phyloP scores from a whole-genome alignment of 192 early-diverging fungal genomes.

The Diversispora eburnea region DNA sequence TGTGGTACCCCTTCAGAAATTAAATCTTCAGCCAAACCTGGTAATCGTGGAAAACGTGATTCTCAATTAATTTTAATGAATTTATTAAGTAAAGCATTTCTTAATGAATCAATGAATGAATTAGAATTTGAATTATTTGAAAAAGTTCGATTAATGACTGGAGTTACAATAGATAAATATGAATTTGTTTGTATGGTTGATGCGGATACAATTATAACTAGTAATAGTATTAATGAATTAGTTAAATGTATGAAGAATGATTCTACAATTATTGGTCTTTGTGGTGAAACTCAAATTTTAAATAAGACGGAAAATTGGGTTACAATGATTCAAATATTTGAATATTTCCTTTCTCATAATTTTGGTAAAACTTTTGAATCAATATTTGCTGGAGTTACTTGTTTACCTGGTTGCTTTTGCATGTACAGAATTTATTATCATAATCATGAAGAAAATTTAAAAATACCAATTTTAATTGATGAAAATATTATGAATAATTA shows the following conservation, averaged over 20 bases:
- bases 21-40: slow-evolving; percentile 48
- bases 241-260: slow-evolving; percentile 84
- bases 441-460: slow-evolving; percentile 45
- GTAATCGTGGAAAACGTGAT: slow-evolving; percentile 85
- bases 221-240: slow-evolving; percentile 70
- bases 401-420: slow-evolving; percentile 73
- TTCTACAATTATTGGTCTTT: slow-evolving; percentile 83
- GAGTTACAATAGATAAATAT: slow-evolving; percentile 77
- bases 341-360: slow-evolving; percentile 76
- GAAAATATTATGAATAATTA: slow-evolving; percentile 80
- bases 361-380: slow-evolving; percentile 70
- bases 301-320: slow-evolving; percentile 89
- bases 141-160: slow-evolving; percentile 69
- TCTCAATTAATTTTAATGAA: slow-evolving; percentile 84
- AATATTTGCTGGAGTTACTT: slow-evolving; percentile 69
- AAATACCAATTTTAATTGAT: slow-evolving; percentile 78
- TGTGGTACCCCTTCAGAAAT: slow-evolving; percentile 65
- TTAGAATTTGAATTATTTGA: slow-evolving; percentile 89
- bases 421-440: slow-evolving; percentile 73
- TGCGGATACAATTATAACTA: slow-evolving; percentile 80
- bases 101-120: slow-evolving; percentile 84
- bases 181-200: slow-evolving; percentile 78
- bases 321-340: slow-evolving; percentile 85
- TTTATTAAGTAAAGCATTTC: slow-evolving; percentile 63
- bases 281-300: slow-evolving; percentile 93